phyloP scores from a whole-genome alignment of 257 asterid species.

The Datura wrightii region DNA sequence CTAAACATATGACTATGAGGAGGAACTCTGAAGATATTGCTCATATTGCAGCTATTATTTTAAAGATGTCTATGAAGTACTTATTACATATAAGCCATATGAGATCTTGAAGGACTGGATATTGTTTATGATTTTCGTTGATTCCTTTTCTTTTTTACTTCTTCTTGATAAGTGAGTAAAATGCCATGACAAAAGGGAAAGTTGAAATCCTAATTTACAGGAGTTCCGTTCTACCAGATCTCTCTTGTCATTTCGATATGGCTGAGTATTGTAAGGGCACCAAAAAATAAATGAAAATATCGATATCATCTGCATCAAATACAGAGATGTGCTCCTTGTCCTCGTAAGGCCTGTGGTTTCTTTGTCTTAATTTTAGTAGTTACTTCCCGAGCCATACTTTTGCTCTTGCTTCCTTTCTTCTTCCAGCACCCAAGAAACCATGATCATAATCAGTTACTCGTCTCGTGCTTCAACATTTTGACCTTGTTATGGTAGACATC shows the following conservation, averaged over 20 bases:
- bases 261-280: neutral
- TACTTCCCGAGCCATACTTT: neutral
- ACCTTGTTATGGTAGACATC: neutral
- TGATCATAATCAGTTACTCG: slow-evolving; percentile 1
- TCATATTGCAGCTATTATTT: slow-evolving; percentile 20
- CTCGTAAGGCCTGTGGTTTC: neutral
- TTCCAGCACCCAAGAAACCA: neutral
- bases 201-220: neutral
- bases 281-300: slow-evolving; percentile 1
- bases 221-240: neutral
- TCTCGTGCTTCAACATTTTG: neutral
- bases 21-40: slow-evolving; percentile 13
- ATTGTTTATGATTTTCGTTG: slow-evolving; percentile 4
- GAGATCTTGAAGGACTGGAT: slow-evolving; percentile 18
- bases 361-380: neutral
- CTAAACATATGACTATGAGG: neutral
- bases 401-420: slow-evolving; percentile 21
- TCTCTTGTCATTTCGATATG: neutral
- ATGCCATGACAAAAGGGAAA: neutral
- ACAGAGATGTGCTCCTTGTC: slow-evolving; percentile 8
- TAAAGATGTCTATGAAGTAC: neutral
- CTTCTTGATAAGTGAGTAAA: neutral
- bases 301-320: neutral
- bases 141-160: neutral
- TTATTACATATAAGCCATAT: slow-evolving; percentile 21